Conservation (phyloP, 805 yeast species). For the Kluyveromyces aestuarii region DNA sequence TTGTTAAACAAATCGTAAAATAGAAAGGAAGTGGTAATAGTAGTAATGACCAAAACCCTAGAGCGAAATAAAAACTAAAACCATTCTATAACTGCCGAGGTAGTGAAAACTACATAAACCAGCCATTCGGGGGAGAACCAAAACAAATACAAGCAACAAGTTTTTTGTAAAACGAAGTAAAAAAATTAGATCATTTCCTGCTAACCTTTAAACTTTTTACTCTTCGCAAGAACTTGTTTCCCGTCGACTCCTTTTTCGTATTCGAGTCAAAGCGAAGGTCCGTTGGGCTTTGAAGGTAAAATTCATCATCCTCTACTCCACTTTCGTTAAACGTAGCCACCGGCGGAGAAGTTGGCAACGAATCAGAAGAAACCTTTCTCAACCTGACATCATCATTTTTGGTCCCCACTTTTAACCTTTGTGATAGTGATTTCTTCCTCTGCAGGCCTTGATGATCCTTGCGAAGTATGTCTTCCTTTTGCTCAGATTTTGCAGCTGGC, state of each 20-base stretch:
- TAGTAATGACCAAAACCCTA: neutral
- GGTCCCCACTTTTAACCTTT: conserved; percentile 38
- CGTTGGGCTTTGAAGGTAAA: conserved; percentile 10
- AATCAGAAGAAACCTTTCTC: conserved; percentile 2
- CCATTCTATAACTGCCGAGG: neutral
- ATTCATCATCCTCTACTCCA: conserved; percentile 24
- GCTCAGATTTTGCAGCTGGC: conserved; percentile 62
- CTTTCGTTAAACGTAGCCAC: neutral
- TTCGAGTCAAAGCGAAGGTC: conserved; percentile 21
- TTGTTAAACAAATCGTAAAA: neutral
- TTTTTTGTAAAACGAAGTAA: no score
- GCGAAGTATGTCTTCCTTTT: conserved; percentile 28
- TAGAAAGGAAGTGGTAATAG: neutral
- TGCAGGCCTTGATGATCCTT: conserved; percentile 41
- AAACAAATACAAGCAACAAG: no score
- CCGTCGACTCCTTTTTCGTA: conserved; percentile 25
- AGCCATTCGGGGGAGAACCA: no score
- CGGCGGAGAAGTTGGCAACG: neutral
- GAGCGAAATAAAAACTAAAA: neutral
- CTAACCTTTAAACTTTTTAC: conserved; percentile 86
- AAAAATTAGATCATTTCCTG: conserved; percentile 17
- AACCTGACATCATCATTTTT: conserved; percentile 6
- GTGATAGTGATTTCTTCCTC: conserved; percentile 78
- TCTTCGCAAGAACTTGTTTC: conserved; percentile 63
- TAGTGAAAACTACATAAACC: no score